Conservation (phyloP, 768 basidiomycete species). For the Collybiopsis luxurians region DNA sequence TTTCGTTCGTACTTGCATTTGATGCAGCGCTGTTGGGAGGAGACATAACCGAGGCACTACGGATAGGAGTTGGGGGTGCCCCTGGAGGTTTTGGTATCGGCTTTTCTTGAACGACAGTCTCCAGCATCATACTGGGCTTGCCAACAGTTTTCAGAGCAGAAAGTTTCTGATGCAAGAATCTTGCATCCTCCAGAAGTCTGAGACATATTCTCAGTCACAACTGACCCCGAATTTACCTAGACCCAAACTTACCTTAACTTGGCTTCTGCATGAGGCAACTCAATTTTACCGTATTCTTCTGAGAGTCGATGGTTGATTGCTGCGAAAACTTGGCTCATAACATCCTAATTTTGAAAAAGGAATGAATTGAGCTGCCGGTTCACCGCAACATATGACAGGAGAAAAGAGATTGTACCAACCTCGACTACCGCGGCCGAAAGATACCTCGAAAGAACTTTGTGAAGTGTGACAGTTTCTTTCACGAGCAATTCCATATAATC, state of each 20-base stretch:
- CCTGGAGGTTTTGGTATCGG: conserved; percentile 37
- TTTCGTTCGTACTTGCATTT: conserved; percentile 40
- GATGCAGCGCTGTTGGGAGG: conserved; percentile 22
- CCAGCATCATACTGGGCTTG: conserved; percentile 74
- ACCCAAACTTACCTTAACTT: conserved; percentile 66
- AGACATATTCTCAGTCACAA: conserved; percentile 4
- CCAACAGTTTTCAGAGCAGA: conserved; percentile 71
- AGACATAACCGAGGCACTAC: conserved; percentile 1
- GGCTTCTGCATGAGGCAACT: conserved; percentile 78
- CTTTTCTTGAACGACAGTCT: conserved; percentile 85
- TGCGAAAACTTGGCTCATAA: conserved; percentile 94
- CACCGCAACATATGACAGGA: background rate
- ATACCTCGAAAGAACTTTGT: conserved; percentile 94
- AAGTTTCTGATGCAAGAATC: conserved; percentile 73
- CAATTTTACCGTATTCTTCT: conserved; percentile 82
- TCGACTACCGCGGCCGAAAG: conserved; percentile 76
- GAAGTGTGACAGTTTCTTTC: conserved; percentile 92
- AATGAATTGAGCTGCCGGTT: too few species aligned
- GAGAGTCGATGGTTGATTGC: conserved; percentile 89
- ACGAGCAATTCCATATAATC: conserved; percentile 92
- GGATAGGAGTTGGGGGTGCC: conserved; percentile 2
- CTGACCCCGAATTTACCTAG: background rate
- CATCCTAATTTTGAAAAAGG: conserved; percentile 48
- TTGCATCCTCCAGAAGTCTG: conserved; percentile 81
- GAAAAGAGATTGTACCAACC: conserved; percentile 41